Percentiles rank a stretch among this genome's conserved stretches.
These are phyloP conservation scores for Prunus fruticosa DNA, from an alignment of 306 rosid genomes.

Conservation along the genomic window DNA sequence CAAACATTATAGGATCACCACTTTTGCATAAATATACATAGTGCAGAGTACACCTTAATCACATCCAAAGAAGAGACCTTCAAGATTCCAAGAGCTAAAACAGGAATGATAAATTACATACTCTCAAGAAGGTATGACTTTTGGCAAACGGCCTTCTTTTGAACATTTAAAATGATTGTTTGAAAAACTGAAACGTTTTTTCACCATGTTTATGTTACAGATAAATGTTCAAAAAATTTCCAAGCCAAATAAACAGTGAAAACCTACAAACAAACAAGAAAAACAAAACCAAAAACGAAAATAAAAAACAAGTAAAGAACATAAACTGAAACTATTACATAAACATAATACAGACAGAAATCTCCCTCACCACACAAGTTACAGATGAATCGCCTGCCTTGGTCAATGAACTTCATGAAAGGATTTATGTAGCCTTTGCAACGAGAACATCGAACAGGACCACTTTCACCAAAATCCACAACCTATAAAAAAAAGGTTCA, in stretches of 20 bases:
- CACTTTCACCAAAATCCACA: conserved; percentile 98
- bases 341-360: conserved; percentile 1
- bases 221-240: background rate
- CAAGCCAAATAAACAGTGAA: background rate
- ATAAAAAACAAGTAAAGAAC: background rate
- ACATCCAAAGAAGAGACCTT: background rate
- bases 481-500: conserved; percentile 45
- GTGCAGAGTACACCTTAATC: background rate
- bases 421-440: conserved; percentile 98
- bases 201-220: background rate
- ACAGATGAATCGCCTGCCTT: conserved; percentile 93
- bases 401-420: conserved; percentile 95
- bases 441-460: conserved; percentile 97
- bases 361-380: conserved; percentile 87
- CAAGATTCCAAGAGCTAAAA: background rate
- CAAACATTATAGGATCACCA: background rate
- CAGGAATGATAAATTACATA: background rate
- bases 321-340: background rate
- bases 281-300: background rate
- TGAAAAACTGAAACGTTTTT: background rate
- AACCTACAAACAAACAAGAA: background rate
- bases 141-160: background rate
- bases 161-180: background rate
- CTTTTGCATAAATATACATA: background rate
- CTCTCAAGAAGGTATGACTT: background rate